Percentiles rank a stretch among this genome's conserved stretches.
phyloP scores from a whole-genome alignment of 208 protist genomes.

The Balamuthia mandrillaris region DNA sequence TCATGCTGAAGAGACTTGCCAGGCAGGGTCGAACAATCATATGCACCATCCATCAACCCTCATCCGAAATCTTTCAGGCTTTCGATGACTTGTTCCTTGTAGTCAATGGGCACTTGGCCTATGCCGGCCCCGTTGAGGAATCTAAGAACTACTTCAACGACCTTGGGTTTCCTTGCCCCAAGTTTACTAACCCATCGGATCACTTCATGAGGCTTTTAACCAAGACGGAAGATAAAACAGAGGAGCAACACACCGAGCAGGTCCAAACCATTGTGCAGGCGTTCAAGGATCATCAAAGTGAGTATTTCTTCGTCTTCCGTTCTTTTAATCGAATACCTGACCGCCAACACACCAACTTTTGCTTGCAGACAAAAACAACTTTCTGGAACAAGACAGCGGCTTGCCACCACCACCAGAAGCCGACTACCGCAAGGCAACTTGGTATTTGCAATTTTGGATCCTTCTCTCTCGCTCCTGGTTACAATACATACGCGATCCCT shows the following conservation, averaged over 20 bases:
- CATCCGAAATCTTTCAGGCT: constrained; percentile 77
- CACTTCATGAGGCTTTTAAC: not conserved
- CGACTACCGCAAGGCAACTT: not conserved
- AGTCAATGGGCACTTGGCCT: constrained; percentile 74
- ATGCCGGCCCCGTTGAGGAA: constrained; percentile 70
- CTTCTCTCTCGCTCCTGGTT: not conserved
- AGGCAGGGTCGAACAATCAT: constrained; percentile 79
- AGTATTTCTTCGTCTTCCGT: no score
- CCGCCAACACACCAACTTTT: not conserved
- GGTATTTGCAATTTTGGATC: not conserved
- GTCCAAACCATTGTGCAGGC: no score
- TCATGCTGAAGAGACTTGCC: constrained; percentile 76
- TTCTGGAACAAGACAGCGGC: no score
- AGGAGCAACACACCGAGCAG: constrained; percentile 2
- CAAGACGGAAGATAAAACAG: not conserved
- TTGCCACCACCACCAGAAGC: constrained; percentile 13
- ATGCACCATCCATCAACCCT: constrained; percentile 91
- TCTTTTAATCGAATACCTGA: not conserved
- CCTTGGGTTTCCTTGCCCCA: not conserved
- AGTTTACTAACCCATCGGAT: constrained; percentile 17
- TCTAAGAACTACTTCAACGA: not conserved
- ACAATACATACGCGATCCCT: not conserved
- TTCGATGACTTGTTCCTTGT: constrained; percentile 89
- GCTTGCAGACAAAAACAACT: no score
- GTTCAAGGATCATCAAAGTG: not conserved